Percentiles rank a stretch among this genome's conserved stretches.
Evolutionary conservation across 495 filamentous ascomycete species (phyloP).

Genomic region (Chaetomium fimeti): DNA sequence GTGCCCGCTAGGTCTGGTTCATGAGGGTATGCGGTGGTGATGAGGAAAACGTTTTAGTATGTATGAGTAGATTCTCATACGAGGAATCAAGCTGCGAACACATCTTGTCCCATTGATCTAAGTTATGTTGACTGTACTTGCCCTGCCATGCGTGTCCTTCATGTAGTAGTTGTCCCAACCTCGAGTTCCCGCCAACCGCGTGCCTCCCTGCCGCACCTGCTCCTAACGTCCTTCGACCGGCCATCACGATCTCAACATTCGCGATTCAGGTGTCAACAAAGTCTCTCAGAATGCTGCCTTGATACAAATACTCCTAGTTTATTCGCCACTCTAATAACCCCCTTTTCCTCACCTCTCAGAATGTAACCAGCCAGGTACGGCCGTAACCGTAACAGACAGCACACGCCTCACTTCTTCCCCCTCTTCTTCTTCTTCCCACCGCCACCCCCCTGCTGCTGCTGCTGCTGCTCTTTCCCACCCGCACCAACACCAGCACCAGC

Average conservation of each 20-base stretch:
- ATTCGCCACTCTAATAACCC: not conserved
- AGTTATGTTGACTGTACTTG: not conserved
- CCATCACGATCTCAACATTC: not conserved
- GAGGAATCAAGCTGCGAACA: slow-evolving; percentile 14
- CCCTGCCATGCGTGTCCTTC: no score
- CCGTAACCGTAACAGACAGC: not conserved
- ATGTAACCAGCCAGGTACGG: no score
- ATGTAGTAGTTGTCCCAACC: no score
- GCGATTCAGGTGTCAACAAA: not conserved
- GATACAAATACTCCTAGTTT: not conserved
- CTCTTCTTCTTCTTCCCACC: slow-evolving; percentile 57
- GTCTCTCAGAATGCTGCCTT: not conserved
- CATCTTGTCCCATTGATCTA: not conserved
- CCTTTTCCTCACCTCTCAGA: not conserved
- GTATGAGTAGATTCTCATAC: slow-evolving; percentile 31
- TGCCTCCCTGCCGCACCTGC: no score
- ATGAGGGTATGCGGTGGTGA: slow-evolving; percentile 17
- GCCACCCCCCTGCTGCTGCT: slow-evolving; percentile 16
- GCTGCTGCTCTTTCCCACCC: slow-evolving; percentile 25
- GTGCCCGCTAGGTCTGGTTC: slow-evolving; percentile 15
- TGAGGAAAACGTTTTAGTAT: slow-evolving; percentile 21
- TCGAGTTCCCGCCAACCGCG: no score
- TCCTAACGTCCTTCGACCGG: no score
- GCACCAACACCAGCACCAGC: not conserved
- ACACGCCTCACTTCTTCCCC: slow-evolving; percentile 48